A percentile compares a stretch with the other conserved stretches of the same genome.
phyloP scores from a whole-genome alignment of 2,329 filamentous ascomycete species.

The Coniella lustricola region DNA sequence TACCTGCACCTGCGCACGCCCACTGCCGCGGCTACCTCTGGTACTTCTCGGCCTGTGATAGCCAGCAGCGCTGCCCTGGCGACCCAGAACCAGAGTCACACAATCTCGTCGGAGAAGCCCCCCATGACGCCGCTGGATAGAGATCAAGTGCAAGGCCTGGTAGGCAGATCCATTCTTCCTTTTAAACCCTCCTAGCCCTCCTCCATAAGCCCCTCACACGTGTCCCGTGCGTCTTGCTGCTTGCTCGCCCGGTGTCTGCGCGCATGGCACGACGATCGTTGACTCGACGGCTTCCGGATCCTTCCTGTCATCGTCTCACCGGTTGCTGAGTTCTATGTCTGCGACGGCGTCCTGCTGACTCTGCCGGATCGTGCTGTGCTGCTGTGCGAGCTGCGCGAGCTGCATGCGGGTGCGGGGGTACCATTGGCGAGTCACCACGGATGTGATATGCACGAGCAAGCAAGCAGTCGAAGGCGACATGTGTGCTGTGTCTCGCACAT shows the following conservation, averaged over 20 bases:
- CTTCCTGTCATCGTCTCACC: conserved; percentile 5
- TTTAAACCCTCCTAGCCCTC: background rate
- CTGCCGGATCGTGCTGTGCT: conserved; percentile 2
- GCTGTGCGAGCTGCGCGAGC: conserved; percentile 9
- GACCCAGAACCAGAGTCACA: conserved; percentile 27
- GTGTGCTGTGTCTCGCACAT: background rate
- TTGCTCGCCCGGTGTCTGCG: conserved; percentile 8
- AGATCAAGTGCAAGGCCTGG: conserved; percentile 73
- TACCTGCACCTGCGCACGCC: conserved; percentile 34
- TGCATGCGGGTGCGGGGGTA: conserved; percentile 16
- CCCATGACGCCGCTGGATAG: conserved; percentile 56
- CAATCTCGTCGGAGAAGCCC: conserved; percentile 31
- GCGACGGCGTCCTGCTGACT: conserved; percentile 9
- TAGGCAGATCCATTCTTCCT: conserved; percentile 35
- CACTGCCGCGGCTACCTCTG: conserved; percentile 9
- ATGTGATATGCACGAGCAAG: conserved; percentile 1
- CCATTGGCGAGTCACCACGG: conserved; percentile 4
- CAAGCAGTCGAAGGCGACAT: background rate
- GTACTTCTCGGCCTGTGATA: background rate
- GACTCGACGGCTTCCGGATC: background rate
- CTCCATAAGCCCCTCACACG: conserved; percentile 14
- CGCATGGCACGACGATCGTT: background rate
- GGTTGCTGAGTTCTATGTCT: conserved; percentile 12
- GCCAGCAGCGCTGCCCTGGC: conserved; percentile 12
- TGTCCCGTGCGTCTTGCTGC: background rate